Base-by-base conservation (phyloP, 2,329 filamentous ascomycete genomes). In the Penicillium decumbens region DNA sequence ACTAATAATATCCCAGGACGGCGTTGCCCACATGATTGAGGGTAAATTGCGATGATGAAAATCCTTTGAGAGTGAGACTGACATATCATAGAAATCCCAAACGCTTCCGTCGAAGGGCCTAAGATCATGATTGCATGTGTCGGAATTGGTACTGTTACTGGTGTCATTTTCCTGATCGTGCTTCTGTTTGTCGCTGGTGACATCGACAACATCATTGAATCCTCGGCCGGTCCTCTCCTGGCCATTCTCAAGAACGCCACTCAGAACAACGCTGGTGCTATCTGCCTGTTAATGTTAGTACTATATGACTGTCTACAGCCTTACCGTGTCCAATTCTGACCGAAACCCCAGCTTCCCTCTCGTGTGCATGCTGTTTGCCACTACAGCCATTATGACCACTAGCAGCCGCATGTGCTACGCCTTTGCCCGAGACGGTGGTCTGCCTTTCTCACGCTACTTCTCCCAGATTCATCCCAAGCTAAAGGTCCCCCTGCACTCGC, bases 121-220 rank as follows among this genome's bases (percentile, higher is more conserved):
- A 79, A 77, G 54, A 83, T 86, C 49, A 85, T 87, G 82, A 75
- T 86, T 10, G 78, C 77, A 47, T 84, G 81, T 53, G 81, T 85
- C 28, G 70, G 69, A 6, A 86, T 86, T 41, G 83, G 83, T 9
- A 80, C 80, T 20, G 69, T 77, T 2, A 85, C 83, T 0, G 83
- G 83, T 1, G 80, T 80, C 47, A 68, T 85, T 43, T 86, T 85
- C 63, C 69, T 86, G 20, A 74, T 79, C 39, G 78, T 82, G 30
- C 70, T 87, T 1, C 76, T 88, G 0, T 87, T 87, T 45, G 82
- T 84, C 42, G 74, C 83, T 25, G 77, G 78, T 2, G 76, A 84
- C 52, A 74, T 83, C 41, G 68, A 80, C 20, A 64, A 69, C 0
- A 79, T 84, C 40, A 83, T 84, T 49, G 63, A 63, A 0, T 80